Conservation (phyloP, 148 eudicot species). For the Chenopodium quinoa region DNA sequence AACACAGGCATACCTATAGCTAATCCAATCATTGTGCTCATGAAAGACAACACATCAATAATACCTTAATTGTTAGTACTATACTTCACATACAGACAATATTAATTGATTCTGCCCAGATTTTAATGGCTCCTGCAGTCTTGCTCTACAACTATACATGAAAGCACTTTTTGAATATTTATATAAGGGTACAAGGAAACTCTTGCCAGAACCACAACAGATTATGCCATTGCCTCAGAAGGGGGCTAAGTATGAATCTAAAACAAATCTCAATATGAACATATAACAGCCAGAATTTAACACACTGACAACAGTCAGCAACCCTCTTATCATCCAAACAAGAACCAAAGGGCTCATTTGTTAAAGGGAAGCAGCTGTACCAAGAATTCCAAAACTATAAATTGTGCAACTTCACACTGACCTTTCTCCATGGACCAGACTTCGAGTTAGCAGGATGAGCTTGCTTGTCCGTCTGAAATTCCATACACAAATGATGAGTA, state of each 20-base stretch:
- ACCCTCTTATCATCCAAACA: background rate
- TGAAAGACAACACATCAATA: background rate
- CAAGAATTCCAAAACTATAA: constrained; percentile 1
- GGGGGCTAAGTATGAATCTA: too few species aligned
- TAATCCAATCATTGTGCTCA: background rate
- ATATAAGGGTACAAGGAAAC: too few species aligned
- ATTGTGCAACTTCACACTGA: constrained; percentile 30
- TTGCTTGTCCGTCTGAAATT: constrained; percentile 68
- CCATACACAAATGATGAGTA: constrained; percentile 14
- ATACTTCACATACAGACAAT: background rate
- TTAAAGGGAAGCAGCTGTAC: background rate
- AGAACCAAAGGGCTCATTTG: background rate
- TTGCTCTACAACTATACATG: too few species aligned
- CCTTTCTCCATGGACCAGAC: constrained; percentile 99
- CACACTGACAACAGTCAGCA: background rate
- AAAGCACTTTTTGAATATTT: too few species aligned
- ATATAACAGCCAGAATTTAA: background rate
- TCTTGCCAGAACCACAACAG: too few species aligned
- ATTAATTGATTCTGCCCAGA: too few species aligned
- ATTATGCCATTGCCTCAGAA: too few species aligned
- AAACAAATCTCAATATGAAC: background rate
- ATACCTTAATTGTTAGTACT: background rate
- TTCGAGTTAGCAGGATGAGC: constrained; percentile 48
- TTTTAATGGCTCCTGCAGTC: too few species aligned
- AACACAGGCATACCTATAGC: background rate